These are phyloP conservation scores for Saraca asoca DNA, from an alignment of 331 rosid species.

Conservation along the genomic window DNA sequence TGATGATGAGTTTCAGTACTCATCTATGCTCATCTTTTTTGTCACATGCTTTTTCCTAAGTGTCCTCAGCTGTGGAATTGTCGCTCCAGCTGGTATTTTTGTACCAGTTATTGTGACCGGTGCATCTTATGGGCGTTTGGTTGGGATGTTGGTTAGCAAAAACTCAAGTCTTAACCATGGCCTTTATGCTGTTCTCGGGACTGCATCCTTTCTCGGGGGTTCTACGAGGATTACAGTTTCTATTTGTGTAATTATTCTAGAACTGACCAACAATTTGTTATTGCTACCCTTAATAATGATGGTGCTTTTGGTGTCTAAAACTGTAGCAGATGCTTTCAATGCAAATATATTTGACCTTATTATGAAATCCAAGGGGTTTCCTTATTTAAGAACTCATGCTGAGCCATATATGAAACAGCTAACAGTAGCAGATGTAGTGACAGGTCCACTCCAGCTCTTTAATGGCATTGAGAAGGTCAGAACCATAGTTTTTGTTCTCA, in stretches of 20 bases:
- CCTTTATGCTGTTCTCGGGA: constrained; percentile 90
- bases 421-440: constrained; percentile 70
- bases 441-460: constrained; percentile 83
- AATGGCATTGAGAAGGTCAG: constrained; percentile 84
- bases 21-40: constrained; percentile 66
- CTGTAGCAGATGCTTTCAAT: constrained; percentile 87
- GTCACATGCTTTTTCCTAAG: constrained; percentile 69
- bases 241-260: constrained; percentile 82
- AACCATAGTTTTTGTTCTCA: constrained; percentile 69
- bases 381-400: constrained; percentile 75
- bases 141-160: constrained; percentile 74
- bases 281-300: constrained; percentile 86
- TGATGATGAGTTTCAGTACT: constrained; percentile 58
- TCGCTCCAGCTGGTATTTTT: constrained; percentile 87
- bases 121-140: constrained; percentile 87
- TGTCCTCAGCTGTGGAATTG: constrained; percentile 82
- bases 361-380: constrained; percentile 95
- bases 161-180: constrained; percentile 70
- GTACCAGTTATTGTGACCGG: constrained; percentile 96
- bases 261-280: constrained; percentile 79
- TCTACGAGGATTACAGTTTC: constrained; percentile 96
- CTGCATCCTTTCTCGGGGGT: constrained; percentile 93
- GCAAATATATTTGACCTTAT: constrained; percentile 78
- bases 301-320: constrained; percentile 83
- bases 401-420: constrained; percentile 95